phyloP scores from a whole-genome alignment of 495 filamentous ascomycete genomes.

The Cercophora newfieldiana region DNA sequence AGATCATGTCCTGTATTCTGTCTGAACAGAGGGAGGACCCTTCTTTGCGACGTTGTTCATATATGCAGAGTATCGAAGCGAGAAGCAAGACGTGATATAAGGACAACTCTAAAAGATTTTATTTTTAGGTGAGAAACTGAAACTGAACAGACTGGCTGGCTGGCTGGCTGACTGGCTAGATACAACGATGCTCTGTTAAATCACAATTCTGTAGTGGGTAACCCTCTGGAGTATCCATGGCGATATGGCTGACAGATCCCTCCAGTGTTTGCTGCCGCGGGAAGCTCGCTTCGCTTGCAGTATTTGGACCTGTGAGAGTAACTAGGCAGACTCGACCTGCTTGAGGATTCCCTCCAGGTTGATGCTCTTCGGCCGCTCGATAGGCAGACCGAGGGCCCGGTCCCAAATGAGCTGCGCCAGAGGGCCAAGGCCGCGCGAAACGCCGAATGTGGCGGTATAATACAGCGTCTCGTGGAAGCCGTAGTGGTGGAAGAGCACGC shows the following conservation, averaged over 20 bases:
- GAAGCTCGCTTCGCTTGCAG: background rate
- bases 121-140: background rate
- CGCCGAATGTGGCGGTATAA: constrained; percentile 96
- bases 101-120: background rate
- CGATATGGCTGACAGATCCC: background rate
- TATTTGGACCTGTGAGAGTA: background rate
- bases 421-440: constrained; percentile 86
- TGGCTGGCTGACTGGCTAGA: background rate
- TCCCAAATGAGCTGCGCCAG: constrained; percentile 96
- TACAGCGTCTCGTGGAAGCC: constrained; percentile 96
- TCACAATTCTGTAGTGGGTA: background rate
- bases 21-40: background rate
- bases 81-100: background rate
- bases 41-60: background rate
- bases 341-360: constrained; percentile 81
- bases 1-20: too few relatives aligned
- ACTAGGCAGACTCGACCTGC: constrained; percentile 39
- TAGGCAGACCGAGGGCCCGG: constrained; percentile 89
- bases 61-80: background rate
- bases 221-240: background rate
- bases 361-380: constrained; percentile 97
- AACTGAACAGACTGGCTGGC: background rate
- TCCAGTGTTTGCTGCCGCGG: background rate
- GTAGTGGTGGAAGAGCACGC: constrained; percentile 95
- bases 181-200: background rate